Evolutionary conservation across 2,329 filamentous ascomycete genomes (phyloP).

Genomic region (Penicillium sclerotiorum): DNA sequence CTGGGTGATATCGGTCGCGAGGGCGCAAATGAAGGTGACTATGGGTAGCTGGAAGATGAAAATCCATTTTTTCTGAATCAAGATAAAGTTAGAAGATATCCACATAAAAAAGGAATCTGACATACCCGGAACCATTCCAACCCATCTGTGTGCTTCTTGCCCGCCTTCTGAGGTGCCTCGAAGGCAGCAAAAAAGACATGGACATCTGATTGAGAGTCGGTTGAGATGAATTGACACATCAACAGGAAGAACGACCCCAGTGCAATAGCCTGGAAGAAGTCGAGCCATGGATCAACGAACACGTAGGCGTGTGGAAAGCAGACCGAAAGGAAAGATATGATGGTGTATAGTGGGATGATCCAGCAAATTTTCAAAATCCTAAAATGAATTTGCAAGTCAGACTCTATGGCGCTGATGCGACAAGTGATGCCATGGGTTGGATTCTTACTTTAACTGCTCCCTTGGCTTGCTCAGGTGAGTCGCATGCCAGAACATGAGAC

Average conservation of each 20-base stretch:
- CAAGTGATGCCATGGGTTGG: not conserved
- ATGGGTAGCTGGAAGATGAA: conserved; percentile 47
- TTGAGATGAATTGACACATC: conserved; percentile 42
- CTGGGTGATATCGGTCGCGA: conserved; percentile 37
- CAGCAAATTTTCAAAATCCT: conserved; percentile 48
- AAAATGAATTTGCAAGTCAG: not conserved
- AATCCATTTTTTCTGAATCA: not conserved
- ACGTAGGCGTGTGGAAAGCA: conserved; percentile 41
- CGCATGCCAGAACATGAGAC: conserved; percentile 39
- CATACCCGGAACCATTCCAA: conserved; percentile 32
- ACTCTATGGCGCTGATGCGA: not conserved
- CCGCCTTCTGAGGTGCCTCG: conserved; percentile 24
- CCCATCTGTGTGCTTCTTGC: conserved; percentile 24
- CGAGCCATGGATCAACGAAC: conserved; percentile 45
- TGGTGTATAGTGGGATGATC: conserved; percentile 46
- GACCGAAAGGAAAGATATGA: conserved; percentile 45
- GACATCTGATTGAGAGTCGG: conserved; percentile 36
- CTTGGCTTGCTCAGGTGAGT: conserved; percentile 46
- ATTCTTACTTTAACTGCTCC: conserved; percentile 45
- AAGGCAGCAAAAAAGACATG: conserved; percentile 43
- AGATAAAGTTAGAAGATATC: not conserved
- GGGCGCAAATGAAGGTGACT: conserved; percentile 24
- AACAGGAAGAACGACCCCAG: conserved; percentile 48
- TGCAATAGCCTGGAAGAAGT: conserved; percentile 45
- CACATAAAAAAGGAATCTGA: not conserved